These are phyloP conservation scores for Tetradesmus obliquus DNA, from an alignment of 139 green algal genomes.

Conservation along the genomic window DNA sequence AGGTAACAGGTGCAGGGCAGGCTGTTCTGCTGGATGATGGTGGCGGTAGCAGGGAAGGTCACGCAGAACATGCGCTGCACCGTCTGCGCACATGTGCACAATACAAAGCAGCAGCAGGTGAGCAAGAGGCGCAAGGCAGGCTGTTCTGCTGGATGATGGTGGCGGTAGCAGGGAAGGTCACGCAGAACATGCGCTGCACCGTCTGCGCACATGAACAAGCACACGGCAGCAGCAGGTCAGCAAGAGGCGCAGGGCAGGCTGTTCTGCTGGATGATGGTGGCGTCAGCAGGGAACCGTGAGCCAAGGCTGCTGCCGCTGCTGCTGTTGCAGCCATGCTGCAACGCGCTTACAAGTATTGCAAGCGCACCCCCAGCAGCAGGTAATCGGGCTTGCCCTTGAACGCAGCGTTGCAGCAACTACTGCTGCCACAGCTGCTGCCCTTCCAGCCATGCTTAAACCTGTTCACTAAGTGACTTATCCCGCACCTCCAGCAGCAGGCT, in stretches of 20 bases:
- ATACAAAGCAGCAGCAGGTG: not conserved
- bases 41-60: constrained; percentile 58
- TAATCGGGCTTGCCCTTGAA: too few relatives aligned
- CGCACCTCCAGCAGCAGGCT: constrained; percentile 64
- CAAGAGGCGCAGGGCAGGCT: constrained; percentile 59
- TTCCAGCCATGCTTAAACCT: too few relatives aligned
- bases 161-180: constrained; percentile 58
- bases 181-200: constrained; percentile 60
- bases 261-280: constrained; percentile 74
- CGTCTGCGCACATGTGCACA: not conserved
- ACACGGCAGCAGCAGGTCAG: not conserved
- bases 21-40: constrained; percentile 78
- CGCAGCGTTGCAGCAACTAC: too few relatives aligned
- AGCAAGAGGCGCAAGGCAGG: constrained; percentile 49
- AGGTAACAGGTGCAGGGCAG: not conserved
- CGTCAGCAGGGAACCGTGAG: constrained; percentile 35
- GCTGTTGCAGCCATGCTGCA: too few relatives aligned
- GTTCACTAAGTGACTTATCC: too few relatives aligned
- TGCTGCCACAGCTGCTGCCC: not conserved
- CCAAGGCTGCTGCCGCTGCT: not conserved
- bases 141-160: constrained; percentile 77
- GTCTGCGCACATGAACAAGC: not conserved
- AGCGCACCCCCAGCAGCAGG: too few relatives aligned
- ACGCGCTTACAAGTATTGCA: too few relatives aligned
- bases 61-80: constrained; percentile 68